Evolutionary conservation across 1,284 basidiomycete species (phyloP), one percentile per base, ranked within the genome.

Genomic region (Apiotrichum gamsii): DNA sequence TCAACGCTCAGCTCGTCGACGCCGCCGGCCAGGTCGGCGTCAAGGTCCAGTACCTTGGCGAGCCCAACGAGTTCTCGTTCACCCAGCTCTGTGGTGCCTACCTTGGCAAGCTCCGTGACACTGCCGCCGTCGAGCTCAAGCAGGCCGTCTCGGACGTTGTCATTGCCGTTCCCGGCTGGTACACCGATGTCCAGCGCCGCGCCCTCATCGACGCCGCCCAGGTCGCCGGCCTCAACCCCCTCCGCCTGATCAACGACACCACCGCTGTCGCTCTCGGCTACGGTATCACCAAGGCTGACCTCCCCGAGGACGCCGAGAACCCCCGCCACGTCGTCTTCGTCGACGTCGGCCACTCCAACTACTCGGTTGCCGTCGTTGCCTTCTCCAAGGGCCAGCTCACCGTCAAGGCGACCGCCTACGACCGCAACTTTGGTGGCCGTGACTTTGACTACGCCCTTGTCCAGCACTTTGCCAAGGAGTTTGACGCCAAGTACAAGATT

Each of bases 211-310:
- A 91, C 64, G 90, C 91, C 29, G 88, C 90, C 39, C 70, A 82
- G 58, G 88, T 96, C 61, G 89, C 87, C 43, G 83, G 84, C 51
- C 80, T 95, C 56, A 93, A 91, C 72, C 76, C 82, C 56, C 85
- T 95, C 52, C 86, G 90, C 48, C 80, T 96, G 67, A 90, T 95
- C 77, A 94, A 94, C 76, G 90, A 95, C 72, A 84, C 85, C 51
- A 94, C 91, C 54, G 90, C 90, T 44, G 81, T 85, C 51, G 91
- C 91, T 21, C 84, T 95, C 66, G 89, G 87, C 47, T 95, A 91
- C 75, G 91, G 91, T 64, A 95, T 95, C 78, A 95, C 90, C 61
- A 96, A 96, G 75, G 82, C 85, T 24, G 91, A 95, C 72, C 80
- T 95, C 41, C 91, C 91, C 32, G 73, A 76, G 43, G 81, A 83